Evolutionary conservation across 2,329 filamentous ascomycete species (phyloP), one percentile per base, ranked within the genome.

Genomic region (Alternaria consortialis): DNA sequence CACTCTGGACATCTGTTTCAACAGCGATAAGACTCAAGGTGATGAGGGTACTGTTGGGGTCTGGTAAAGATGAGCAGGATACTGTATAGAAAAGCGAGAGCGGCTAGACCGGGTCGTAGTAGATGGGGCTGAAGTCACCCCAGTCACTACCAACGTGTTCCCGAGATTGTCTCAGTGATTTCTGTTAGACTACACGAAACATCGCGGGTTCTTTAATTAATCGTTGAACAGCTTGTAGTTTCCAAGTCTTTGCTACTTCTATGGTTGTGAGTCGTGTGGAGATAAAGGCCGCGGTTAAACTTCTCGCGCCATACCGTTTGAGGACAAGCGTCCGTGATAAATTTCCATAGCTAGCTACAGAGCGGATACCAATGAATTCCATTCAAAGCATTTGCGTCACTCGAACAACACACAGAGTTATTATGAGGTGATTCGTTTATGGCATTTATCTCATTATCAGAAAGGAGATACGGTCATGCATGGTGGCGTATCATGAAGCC

Each of bases 371-470:
- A 47, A 15, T 31, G 11, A 37, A 29, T 20, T 13, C 9, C 15
- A 39, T 5, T 23, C 31, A 15, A 23, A 1, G 8, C 46, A 8
- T 50, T n/a, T 17, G 13, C 31, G 36, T 37, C 46, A 50, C 46
- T 25, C 5, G 8, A 25, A 27, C 7, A 20, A 4, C 3, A 50
- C 20, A 11, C 31, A 5, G 7, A 27, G 9, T 27, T n/a, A 12
- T 3, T 2, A 27, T 37, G 20, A 15, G 13, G 1, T 37, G 4
- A 36, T 5, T 13, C 20, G 12, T 37, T 36, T 11, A n/a, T 36
- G 36, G 37, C 29, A 56, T 43, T 25, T 23, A 56, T 56, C 46
- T 56, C 43, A 36, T 59, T 48, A 43, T 50, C 13, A 31, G 25
- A 55, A 42, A 36, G 29, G 8, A 48, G 50, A 48, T 44, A 46